Percentiles rank a stretch among this genome's conserved stretches.
These are phyloP conservation scores for Saccharomyces pastorianus DNA, from an alignment of 1,139 yeast species.

Conservation along the genomic window DNA sequence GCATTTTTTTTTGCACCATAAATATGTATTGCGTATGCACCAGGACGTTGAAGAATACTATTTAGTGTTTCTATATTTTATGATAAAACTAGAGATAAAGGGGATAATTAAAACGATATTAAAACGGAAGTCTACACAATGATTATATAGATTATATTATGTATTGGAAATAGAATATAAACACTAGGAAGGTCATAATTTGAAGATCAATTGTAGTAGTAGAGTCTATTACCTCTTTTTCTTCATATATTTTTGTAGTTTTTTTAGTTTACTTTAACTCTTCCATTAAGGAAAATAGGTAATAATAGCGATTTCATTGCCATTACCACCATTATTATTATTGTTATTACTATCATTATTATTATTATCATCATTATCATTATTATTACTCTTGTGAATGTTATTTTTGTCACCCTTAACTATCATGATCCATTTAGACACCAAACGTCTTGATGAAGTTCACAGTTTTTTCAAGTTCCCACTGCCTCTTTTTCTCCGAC, in stretches of 20 bases:
- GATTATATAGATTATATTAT: neutral
- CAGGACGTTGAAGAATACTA: neutral
- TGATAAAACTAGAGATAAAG: neutral
- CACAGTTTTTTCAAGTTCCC: conserved; percentile 47
- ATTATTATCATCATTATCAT: neutral
- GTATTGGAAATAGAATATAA: neutral
- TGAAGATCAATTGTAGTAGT: neutral
- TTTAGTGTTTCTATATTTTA: neutral
- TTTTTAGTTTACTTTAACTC: neutral
- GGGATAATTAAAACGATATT: neutral
- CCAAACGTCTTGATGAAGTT: conserved; percentile 58
- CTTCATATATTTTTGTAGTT: neutral
- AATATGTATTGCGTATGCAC: neutral
- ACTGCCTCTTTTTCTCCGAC: conserved; percentile 52
- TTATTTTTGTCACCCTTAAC: too few species aligned
- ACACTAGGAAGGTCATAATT: neutral
- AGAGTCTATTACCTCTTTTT: neutral
- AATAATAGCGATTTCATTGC: neutral
- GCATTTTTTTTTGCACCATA: neutral
- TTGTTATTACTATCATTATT: too few species aligned
- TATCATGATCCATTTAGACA: conserved; percentile 12
- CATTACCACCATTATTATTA: neutral
- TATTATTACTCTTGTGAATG: too few species aligned
- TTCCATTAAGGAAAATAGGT: too few species aligned
- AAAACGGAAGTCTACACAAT: neutral